Percentiles rank a stretch among this genome's conserved stretches.
Conservation (phyloP, 73 alveolate species). For the Blepharisma japonicum region DNA sequence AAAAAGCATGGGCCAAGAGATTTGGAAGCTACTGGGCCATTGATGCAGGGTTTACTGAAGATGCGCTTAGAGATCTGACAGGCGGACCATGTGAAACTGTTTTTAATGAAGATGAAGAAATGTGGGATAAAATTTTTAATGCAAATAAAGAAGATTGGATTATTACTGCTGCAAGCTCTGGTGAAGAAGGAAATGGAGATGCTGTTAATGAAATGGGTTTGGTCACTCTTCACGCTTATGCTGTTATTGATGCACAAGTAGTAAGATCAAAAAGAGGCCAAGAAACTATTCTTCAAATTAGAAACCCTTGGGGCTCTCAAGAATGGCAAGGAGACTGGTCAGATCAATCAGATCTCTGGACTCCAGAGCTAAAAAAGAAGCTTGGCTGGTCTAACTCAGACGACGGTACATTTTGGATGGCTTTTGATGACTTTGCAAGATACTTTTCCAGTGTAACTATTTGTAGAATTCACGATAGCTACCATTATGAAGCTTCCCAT, state of each 20-base stretch:
- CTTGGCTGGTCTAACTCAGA: conserved; percentile 59
- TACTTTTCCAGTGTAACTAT: conserved; percentile 61
- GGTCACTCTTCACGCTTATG: conserved; percentile 89
- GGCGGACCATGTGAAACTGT: conserved; percentile 91
- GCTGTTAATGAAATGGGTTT: conserved; percentile 70
- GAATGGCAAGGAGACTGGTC: conserved; percentile 98
- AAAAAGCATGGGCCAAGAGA: conserved; percentile 86
- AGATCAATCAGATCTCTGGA: conserved; percentile 81
- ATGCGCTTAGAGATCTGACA: conserved; percentile 85
- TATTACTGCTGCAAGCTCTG: conserved; percentile 70
- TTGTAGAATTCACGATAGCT: conserved; percentile 59
- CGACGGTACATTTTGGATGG: conserved; percentile 80
- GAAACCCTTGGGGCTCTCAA: conserved; percentile 94
- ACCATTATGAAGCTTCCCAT: conserved; percentile 32
- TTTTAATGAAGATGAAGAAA: conserved; percentile 73
- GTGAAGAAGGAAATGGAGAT: conserved; percentile 42
- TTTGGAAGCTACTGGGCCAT: conserved; percentile 81
- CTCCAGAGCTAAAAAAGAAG: conserved; percentile 79
- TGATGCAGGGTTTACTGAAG: conserved; percentile 87
- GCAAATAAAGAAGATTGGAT: conserved; percentile 68
- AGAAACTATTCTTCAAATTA: conserved; percentile 72
- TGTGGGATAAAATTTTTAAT: conserved; percentile 60
- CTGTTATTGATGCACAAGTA: conserved; percentile 70
- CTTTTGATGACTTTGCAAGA: conserved; percentile 63
- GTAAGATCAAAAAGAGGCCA: conserved; percentile 54